These are phyloP conservation scores for Cyphellophora europaea DNA, from an alignment of 2,329 filamentous ascomycete species.

Conservation along the genomic window DNA sequence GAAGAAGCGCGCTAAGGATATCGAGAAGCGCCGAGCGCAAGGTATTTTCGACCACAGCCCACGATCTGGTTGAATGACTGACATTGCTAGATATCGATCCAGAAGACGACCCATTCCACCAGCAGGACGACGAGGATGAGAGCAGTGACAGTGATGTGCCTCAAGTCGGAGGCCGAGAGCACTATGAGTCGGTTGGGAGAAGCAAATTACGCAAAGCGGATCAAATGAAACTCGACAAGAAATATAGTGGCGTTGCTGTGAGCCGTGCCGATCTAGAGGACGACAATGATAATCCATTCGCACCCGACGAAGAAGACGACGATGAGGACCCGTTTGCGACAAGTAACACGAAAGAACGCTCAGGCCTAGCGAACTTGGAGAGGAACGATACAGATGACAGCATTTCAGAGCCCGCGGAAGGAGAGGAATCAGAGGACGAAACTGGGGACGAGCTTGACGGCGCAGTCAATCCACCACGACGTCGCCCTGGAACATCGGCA, in stretches of 20 bases:
- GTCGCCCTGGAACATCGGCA: too few species aligned
- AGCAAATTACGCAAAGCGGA: slow-evolving; percentile 73
- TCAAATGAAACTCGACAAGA: slow-evolving; percentile 58
- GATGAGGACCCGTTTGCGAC: slow-evolving; percentile 16
- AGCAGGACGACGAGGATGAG: slow-evolving; percentile 43
- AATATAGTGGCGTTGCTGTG: slow-evolving; percentile 68
- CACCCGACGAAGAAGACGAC: slow-evolving; percentile 19
- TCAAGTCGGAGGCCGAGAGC: slow-evolving; percentile 62
- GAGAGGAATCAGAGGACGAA: slow-evolving; percentile 13
- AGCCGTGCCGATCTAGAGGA: slow-evolving; percentile 50
- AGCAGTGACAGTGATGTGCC: slow-evolving; percentile 35
- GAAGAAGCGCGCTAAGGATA: not conserved
- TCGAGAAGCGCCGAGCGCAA: not conserved
- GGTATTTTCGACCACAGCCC: too few species aligned
- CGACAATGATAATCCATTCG: slow-evolving; percentile 18
- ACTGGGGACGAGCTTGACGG: slow-evolving; percentile 24
- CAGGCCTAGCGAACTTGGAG: not conserved
- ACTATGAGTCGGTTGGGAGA: slow-evolving; percentile 77
- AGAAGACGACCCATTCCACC: slow-evolving; percentile 53
- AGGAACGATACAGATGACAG: not conserved
- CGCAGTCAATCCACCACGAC: slow-evolving; percentile 19
- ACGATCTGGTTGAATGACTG: too few species aligned
- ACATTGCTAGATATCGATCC: slow-evolving; percentile 87
- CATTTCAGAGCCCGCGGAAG: slow-evolving; percentile 2
- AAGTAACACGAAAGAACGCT: not conserved